Base-by-base conservation (phyloP, 345 rosid species). In the Ceriops tagal region DNA sequence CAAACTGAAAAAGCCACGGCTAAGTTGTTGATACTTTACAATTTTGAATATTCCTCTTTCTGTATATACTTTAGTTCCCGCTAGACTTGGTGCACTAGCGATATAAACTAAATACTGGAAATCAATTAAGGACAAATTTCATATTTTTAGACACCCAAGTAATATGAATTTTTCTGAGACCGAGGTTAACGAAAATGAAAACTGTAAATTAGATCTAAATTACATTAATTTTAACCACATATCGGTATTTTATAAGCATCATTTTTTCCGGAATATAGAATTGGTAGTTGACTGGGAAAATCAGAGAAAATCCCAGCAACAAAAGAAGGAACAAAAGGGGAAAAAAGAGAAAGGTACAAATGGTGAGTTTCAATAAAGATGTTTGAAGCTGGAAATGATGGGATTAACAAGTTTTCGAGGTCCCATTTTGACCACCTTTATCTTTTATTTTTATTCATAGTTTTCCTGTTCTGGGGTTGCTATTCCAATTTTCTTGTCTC, bases 281-380 rank as follows among this genome's bases (percentile, higher is more conserved):
- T 56, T 8, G 5, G 28, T 56, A 24, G 28, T 56, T 65, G 58
- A 18, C 21, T 20, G 2, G 21, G 58, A 39, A 67, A 34, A 58
- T 57, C 34, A 57, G 62, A 55, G 19, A 11, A 68, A 64, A 53
- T 30, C 13, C 30, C 46, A 49, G 39, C 1, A 35, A 5, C 13
- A 32, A 49, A 18, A 62, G 43, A 58, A 21, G 60, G 52, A 37
- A 72, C 67, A 72, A 43, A 22, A 68, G 78, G 64, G 67, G 53
- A 47, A 49, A 24, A 73, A 76, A 81, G 76, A 64, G 67, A 79
- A 85, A 72, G 73, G 70, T 56, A 24, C 71, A 71, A 81, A 73
- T 69, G 81, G 83, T 53, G 84, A 75, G 80, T 77, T 79, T 83
- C 87, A 77, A 83, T 83, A 85, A 85, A 84, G 83, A 77, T 57